phyloP scores from a whole-genome alignment of 352 stramenopile species.

The Aphanomyces astaci region DNA sequence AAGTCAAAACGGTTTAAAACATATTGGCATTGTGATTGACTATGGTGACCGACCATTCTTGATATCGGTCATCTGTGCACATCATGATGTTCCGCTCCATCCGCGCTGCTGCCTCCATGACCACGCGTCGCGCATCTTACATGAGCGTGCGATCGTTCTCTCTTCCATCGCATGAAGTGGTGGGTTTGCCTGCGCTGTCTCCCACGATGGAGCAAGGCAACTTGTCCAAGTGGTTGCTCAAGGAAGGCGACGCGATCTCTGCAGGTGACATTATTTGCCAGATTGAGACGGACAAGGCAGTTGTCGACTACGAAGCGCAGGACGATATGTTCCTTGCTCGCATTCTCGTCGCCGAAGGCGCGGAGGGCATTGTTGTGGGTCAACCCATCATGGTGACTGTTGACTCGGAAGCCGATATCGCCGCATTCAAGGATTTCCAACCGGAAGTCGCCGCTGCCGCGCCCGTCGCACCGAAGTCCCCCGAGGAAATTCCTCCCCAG shows the following conservation, averaged over 20 bases:
- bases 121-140: constrained; percentile 30
- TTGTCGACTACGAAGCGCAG: constrained; percentile 98
- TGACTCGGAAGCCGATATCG: constrained; percentile 77
- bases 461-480: constrained; percentile 34
- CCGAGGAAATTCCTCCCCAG: constrained; percentile 53
- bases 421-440: constrained; percentile 69
- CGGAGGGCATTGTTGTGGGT: constrained; percentile 87
- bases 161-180: constrained; percentile 68
- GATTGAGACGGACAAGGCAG: constrained; percentile 99
- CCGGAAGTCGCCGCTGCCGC: constrained; percentile 41
- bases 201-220: constrained; percentile 97
- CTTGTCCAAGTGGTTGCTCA: constrained; percentile 91
- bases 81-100: background rate
- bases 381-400: constrained; percentile 94
- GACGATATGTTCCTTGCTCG: constrained; percentile 95
- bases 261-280: constrained; percentile 94
- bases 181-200: constrained; percentile 88
- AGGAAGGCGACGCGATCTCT: constrained; percentile 88
- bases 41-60: background rate
- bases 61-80: background rate
- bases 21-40: no score
- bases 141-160: constrained; percentile 42
- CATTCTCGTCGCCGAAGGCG: constrained; percentile 90
- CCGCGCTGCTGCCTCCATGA: constrained; percentile 30
- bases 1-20: no score